These are phyloP conservation scores for Elsinoe perseae DNA, from an alignment of 2,329 filamentous ascomycete species.

Conservation along the genomic window DNA sequence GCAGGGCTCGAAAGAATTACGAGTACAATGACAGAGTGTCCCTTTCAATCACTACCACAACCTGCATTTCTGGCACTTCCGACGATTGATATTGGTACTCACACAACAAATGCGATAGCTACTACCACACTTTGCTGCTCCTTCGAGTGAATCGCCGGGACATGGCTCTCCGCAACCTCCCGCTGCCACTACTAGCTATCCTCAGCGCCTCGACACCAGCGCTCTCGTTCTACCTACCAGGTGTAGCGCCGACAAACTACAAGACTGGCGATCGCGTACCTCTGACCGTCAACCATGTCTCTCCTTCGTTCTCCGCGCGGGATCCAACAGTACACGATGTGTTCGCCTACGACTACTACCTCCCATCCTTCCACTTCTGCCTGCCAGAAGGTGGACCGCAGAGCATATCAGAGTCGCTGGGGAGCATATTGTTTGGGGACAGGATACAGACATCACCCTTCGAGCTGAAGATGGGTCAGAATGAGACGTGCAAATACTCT, in stretches of 20 bases:
- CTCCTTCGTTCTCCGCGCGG: constrained; percentile 66
- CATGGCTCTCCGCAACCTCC: constrained; percentile 22
- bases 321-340: constrained; percentile 85
- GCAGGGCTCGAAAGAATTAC: not conserved
- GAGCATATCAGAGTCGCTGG: constrained; percentile 78
- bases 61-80: not conserved
- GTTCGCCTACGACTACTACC: constrained; percentile 94
- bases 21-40: constrained; percentile 2
- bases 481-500: constrained; percentile 78
- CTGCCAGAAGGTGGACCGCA: constrained; percentile 66
- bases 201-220: constrained; percentile 29
- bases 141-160: constrained; percentile 15
- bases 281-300: constrained; percentile 86
- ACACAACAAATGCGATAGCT: constrained; percentile 4
- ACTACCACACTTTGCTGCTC: not conserved
- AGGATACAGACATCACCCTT: constrained; percentile 96
- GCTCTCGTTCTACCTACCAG: constrained; percentile 86
- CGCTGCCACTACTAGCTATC: constrained; percentile 21
- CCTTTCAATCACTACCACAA: not conserved
- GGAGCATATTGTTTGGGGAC: constrained; percentile 95
- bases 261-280: constrained; percentile 70
- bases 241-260: constrained; percentile 91
- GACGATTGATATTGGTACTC: not conserved
- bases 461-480: constrained; percentile 74
- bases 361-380: constrained; percentile 81